Conservation (phyloP, 352 stramenopile genomes). For the Phytophthora rubi region DNA sequence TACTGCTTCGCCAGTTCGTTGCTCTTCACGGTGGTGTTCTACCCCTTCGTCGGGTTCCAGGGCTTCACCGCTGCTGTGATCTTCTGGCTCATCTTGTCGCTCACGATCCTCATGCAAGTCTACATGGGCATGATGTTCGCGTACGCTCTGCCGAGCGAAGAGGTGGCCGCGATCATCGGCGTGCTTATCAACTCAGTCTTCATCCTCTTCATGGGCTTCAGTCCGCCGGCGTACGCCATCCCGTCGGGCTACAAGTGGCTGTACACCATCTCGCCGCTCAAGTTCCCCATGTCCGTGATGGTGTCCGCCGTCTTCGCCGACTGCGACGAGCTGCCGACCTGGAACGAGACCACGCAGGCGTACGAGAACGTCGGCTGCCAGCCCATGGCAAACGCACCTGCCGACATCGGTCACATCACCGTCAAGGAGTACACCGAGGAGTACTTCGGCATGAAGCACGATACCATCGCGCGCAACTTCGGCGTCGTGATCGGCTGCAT, state of each 20-base stretch:
- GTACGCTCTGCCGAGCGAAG: constrained; percentile 48
- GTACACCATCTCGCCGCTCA: constrained; percentile 30
- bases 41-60: constrained; percentile 12
- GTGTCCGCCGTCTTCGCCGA: constrained; percentile 35
- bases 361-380: constrained; percentile 28
- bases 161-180: constrained; percentile 50
- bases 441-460: constrained; percentile 29
- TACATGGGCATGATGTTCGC: constrained; percentile 83
- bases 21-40: constrained; percentile 19
- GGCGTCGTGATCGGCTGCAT: constrained; percentile 29
- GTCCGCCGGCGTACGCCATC: constrained; percentile 37
- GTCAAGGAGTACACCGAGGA: constrained; percentile 35
- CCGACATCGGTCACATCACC: constrained; percentile 23
- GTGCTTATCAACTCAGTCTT: constrained; percentile 53
- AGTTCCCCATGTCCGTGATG: constrained; percentile 23
- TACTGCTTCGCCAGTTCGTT: constrained; percentile 23
- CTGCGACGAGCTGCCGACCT: constrained; percentile 32
- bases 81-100: constrained; percentile 34
- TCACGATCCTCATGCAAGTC: constrained; percentile 50
- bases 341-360: constrained; percentile 19
- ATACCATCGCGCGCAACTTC: constrained; percentile 35
- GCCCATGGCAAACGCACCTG: constrained; percentile 19
- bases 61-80: constrained; percentile 19
- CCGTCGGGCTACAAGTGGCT: constrained; percentile 39
- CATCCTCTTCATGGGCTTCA: constrained; percentile 69